Evolutionary conservation across 2,329 filamentous ascomycete species (phyloP), one percentile per base, ranked within the genome.

Genomic region (Zymoseptoria ardabiliae): DNA sequence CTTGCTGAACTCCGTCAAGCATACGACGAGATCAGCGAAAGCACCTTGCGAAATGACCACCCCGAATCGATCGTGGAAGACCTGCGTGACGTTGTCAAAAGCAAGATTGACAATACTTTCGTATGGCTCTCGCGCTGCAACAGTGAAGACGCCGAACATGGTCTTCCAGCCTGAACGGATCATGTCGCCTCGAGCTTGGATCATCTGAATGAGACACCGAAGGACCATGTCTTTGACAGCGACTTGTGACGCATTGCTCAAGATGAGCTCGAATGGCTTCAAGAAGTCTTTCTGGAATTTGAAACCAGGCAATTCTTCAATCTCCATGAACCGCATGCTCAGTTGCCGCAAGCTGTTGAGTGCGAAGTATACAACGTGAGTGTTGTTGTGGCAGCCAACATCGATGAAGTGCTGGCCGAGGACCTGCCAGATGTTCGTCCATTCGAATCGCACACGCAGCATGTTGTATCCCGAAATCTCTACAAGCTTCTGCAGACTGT

Each of bases 381-480:
- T 96, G 76, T 99, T 99, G 69, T 88, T 90, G 70, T 97, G 92
- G 70, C 93, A 97, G 56, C 95, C 95, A 61, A 99, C 94, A 64
- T 92, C 88, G 73, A 97, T 97, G 81, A 99, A 99, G 72, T 99
- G 95, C 71, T 96, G 90, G 13, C 94, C 94, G n/a, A 99, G 82
- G 1, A 99, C 89, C 63, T 90, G 89, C 94, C 94, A 99, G 61
- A 99, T 96, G 68, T 89, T 93, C 11, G 89, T 95, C 94, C 94
- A 99, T 73, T 99, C 94, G 69, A 97, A 97, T 69, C 94, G 88
- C 41, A 99, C 93, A 80, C 94, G 87, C 60, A 90, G 91, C 94
- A 99, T 99, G 78, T 99, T 99, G 84, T 99, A 99, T 75, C 96
- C 97, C 73, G 91, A 96, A 74, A 99, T 97, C 75, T 99, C 94